These are phyloP conservation scores for Prunus mume DNA, from an alignment of 306 rosid genomes.

Conservation along the genomic window DNA sequence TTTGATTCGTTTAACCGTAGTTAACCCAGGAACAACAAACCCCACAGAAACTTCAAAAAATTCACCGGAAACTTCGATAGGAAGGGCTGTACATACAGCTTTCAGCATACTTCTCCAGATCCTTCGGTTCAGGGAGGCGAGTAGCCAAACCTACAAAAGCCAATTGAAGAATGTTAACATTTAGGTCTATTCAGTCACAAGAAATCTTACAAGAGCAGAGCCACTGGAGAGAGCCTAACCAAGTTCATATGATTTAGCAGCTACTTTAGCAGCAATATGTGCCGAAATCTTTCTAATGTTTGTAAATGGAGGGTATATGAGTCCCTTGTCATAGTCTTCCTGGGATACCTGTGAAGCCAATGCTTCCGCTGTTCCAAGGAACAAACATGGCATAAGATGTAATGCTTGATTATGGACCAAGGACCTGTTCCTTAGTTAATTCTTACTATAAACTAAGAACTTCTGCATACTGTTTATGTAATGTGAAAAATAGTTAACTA, in stretches of 20 bases:
- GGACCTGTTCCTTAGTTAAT: no score
- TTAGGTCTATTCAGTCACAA: not conserved
- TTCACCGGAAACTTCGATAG: conserved; percentile 70
- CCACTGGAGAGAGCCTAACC: conserved; percentile 43
- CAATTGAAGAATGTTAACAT: not conserved
- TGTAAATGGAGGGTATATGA: conserved; percentile 78
- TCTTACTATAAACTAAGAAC: not conserved
- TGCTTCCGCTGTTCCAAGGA: conserved; percentile 78
- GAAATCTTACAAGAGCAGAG: not conserved
- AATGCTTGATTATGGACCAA: not conserved
- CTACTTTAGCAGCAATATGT: conserved; percentile 82
- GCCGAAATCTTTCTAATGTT: conserved; percentile 96
- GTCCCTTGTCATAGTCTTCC: conserved; percentile 78
- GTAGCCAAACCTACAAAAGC: conserved; percentile 74
- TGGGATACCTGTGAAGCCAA: conserved; percentile 70
- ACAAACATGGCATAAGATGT: conserved; percentile 13
- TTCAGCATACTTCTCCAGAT: conserved; percentile 78
- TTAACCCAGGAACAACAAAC: not conserved
- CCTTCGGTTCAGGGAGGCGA: conserved; percentile 81
- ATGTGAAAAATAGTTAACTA: no score
- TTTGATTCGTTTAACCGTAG: not conserved
- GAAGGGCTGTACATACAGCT: conserved; percentile 86
- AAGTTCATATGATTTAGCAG: conserved; percentile 86
- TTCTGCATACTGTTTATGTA: not conserved
- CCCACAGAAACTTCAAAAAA: not conserved